A percentile compares a stretch with the other conserved stretches of the same genome.
phyloP scores from a whole-genome alignment of 345 rosid species.

The Citrus sinensis region DNA sequence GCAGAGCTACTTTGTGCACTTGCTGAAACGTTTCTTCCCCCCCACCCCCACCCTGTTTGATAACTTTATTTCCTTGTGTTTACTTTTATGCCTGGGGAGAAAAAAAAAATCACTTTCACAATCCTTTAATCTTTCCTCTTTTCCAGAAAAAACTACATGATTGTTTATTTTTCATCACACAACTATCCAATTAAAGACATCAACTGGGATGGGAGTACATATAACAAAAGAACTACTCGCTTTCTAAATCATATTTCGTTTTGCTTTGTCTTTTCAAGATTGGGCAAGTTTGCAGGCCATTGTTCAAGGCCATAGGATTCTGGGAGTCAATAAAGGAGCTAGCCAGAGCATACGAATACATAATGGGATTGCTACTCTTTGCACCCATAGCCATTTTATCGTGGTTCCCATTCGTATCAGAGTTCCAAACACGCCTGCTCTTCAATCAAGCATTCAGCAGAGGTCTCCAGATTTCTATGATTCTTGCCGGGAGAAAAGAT shows the following conservation, averaged over 20 bases:
- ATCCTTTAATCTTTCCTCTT: not conserved
- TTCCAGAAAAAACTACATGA: not conserved
- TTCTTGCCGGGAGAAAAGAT: conserved; percentile 2
- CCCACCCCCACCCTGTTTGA: not conserved
- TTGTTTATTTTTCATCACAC: too few species aligned
- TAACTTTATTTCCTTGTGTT: not conserved
- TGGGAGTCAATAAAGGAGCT: conserved; percentile 94
- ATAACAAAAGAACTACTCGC: not conserved
- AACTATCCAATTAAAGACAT: not conserved
- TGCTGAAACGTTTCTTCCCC: not conserved
- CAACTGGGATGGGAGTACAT: not conserved
- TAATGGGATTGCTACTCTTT: conserved; percentile 80
- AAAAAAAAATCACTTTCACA: not conserved
- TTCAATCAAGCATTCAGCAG: conserved; percentile 64
- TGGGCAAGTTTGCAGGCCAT: conserved; percentile 61
- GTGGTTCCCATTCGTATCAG: conserved; percentile 87
- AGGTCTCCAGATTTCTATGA: too few species aligned
- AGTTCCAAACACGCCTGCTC: conserved; percentile 83
- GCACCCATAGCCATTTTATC: conserved; percentile 72
- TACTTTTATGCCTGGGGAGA: not conserved
- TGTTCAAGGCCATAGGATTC: conserved; percentile 46
- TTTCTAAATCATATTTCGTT: not conserved
- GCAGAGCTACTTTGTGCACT: not conserved
- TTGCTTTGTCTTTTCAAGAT: conserved; percentile 36
- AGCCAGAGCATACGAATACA: conserved; percentile 84